phyloP scores from a whole-genome alignment of 225 moss, liverwort and hornwort species.

The Rhytidiadelphus loreus region DNA sequence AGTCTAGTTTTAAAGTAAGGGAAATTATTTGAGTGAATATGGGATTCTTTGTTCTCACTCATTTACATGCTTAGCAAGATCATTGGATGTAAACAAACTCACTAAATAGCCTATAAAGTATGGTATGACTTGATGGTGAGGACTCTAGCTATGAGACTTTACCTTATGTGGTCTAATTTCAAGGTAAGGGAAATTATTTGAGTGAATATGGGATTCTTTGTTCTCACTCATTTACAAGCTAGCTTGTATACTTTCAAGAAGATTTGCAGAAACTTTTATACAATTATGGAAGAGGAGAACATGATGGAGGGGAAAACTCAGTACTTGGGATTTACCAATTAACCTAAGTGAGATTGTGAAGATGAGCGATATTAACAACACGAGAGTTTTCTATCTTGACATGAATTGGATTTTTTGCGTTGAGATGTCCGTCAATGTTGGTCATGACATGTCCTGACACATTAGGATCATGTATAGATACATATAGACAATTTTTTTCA shows the following conservation, averaged over 20 bases:
- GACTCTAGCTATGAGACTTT: background rate
- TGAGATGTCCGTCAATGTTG: too few species aligned
- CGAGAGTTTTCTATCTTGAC: too few species aligned
- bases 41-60: background rate
- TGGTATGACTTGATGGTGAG: too few species aligned
- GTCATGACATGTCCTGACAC: too few species aligned
- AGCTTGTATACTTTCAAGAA: background rate
- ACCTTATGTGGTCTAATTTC: too few species aligned
- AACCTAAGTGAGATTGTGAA: background rate
- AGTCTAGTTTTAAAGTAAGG: background rate
- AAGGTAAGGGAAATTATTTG: background rate
- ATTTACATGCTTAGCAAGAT: too few species aligned
- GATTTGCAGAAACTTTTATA: background rate
- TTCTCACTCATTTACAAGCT: background rate
- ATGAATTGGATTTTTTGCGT: too few species aligned
- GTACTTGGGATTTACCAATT: background rate
- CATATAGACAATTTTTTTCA: too few species aligned
- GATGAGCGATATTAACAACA: background rate
- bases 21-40: background rate
- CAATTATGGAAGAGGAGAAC: background rate
- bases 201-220: background rate
- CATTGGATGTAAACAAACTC: too few species aligned
- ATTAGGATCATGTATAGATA: too few species aligned
- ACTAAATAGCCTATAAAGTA: too few species aligned
- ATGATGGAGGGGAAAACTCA: background rate